Percentiles rank a stretch among this genome's conserved stretches.
Evolutionary conservation across 352 stramenopile species (phyloP).

Genomic region (Phytophthora hibernalis): DNA sequence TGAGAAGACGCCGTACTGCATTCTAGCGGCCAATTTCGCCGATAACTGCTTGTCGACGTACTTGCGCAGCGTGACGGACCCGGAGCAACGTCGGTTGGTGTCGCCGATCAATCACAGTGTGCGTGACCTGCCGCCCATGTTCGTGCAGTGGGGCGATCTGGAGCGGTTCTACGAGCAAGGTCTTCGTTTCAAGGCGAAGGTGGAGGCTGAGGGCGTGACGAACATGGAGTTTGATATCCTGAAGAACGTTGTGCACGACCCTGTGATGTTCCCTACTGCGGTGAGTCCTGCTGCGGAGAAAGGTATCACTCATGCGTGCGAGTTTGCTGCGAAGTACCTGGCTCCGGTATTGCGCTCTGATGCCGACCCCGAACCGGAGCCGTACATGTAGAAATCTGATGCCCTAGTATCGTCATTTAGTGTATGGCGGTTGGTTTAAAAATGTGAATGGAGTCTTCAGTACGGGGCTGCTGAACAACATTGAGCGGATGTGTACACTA

Average conservation of each 20-base stretch:
- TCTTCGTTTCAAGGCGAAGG: conserved; percentile 37
- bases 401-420: not conserved
- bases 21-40: conserved; percentile 34
- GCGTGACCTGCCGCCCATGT: conserved; percentile 37
- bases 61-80: conserved; percentile 21
- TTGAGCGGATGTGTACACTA: too few relatives aligned
- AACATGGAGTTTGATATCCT: conserved; percentile 51
- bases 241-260: conserved; percentile 40
- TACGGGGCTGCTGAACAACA: too few relatives aligned
- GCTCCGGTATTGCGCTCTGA: conserved; percentile 13
- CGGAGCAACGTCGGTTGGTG: conserved; percentile 26
- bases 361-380: not conserved
- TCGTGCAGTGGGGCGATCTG: conserved; percentile 40
- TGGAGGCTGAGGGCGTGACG: conserved; percentile 29
- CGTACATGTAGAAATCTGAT: not conserved
- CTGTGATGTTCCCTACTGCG: conserved; percentile 33
- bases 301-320: conserved; percentile 25
- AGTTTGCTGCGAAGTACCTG: conserved; percentile 32
- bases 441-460: not conserved
- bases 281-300: conserved; percentile 39
- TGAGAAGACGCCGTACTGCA: conserved; percentile 34
- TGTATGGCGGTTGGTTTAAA: not conserved
- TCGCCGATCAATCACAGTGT: conserved; percentile 49
- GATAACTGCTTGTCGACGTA: conserved; percentile 30
- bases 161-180: conserved; percentile 43